These are phyloP conservation scores for Camptophora hylomeconis DNA, from an alignment of 2,329 filamentous ascomycete species.

Conservation along the genomic window DNA sequence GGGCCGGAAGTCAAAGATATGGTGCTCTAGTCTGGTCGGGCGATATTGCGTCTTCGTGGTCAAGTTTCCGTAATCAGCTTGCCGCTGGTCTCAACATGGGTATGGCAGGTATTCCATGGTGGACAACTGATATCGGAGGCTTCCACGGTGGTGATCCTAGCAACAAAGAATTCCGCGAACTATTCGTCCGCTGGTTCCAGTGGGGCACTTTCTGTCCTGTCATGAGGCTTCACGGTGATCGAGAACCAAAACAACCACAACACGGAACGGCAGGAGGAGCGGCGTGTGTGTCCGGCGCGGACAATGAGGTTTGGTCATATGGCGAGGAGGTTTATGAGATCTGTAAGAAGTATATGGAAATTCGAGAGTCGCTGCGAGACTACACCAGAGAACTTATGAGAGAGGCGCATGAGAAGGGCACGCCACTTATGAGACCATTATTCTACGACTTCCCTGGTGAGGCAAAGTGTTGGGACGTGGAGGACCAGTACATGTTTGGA, in stretches of 20 bases:
- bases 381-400: conserved; percentile 48
- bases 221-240: conserved; percentile 53
- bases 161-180: conserved; percentile 44
- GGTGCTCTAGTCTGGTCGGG: conserved; percentile 55
- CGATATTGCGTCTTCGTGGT: conserved; percentile 54
- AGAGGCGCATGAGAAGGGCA: conserved; percentile 46
- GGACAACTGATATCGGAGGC: conserved; percentile 59
- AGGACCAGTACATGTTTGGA: conserved; percentile 53
- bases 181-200: conserved; percentile 57
- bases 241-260: conserved; percentile 43
- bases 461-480: conserved; percentile 40
- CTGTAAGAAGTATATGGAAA: conserved; percentile 44
- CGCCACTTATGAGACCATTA: conserved; percentile 47
- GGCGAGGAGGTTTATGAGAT: conserved; percentile 48
- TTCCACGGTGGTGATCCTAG: conserved; percentile 52
- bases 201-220: conserved; percentile 50
- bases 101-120: conserved; percentile 51
- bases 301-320: conserved; percentile 56
- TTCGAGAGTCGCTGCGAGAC: conserved; percentile 44
- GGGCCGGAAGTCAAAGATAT: conserved; percentile 49
- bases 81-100: conserved; percentile 55
- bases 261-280: conserved; percentile 24
- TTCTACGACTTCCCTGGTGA: conserved; percentile 54
- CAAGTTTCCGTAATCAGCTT: conserved; percentile 45
- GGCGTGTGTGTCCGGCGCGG: conserved; percentile 33